Evolutionary conservation across 2,329 filamentous ascomycete genomes (phyloP).

Genomic region (Botryotinia narcissicola): DNA sequence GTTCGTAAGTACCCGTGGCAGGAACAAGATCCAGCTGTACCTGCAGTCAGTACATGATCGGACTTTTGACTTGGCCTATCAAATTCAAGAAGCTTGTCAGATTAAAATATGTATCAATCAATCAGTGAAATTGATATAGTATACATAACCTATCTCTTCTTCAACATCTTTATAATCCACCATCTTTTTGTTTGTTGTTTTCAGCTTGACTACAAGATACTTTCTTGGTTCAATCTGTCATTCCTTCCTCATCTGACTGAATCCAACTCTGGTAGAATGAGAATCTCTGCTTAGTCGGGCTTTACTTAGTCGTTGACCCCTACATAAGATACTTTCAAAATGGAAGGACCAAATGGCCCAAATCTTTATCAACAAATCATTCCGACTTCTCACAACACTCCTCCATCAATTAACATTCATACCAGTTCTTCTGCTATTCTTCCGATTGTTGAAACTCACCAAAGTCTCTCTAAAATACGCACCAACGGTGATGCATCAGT

Average conservation of each 20-base stretch:
- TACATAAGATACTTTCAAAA: slow-evolving; percentile 7
- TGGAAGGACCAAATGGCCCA: slow-evolving; percentile 14
- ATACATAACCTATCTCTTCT: neutral
- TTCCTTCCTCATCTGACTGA: neutral
- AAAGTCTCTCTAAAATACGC: neutral
- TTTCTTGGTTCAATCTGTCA: neutral
- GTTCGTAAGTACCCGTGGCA: slow-evolving; percentile 5
- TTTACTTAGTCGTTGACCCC: neutral
- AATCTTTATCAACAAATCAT: slow-evolving; percentile 3
- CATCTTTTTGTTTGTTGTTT: neutral
- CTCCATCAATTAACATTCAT: neutral
- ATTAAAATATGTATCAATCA: neutral
- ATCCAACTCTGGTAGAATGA: neutral
- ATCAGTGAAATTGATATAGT: neutral
- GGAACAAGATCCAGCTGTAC: neutral
- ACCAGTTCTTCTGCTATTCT: neutral
- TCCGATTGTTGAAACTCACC: neutral
- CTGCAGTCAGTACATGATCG: slow-evolving; percentile 10
- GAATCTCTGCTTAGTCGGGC: neutral
- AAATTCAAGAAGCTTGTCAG: neutral
- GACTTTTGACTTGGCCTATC: neutral
- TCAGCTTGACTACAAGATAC: no score
- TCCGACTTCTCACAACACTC: neutral
- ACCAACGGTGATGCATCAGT: slow-evolving; percentile 11
- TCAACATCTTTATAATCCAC: neutral